Evolutionary conservation across 768 basidiomycete species (phyloP), one percentile per base, ranked within the genome.

Genomic region (Tremella mesenterica): DNA sequence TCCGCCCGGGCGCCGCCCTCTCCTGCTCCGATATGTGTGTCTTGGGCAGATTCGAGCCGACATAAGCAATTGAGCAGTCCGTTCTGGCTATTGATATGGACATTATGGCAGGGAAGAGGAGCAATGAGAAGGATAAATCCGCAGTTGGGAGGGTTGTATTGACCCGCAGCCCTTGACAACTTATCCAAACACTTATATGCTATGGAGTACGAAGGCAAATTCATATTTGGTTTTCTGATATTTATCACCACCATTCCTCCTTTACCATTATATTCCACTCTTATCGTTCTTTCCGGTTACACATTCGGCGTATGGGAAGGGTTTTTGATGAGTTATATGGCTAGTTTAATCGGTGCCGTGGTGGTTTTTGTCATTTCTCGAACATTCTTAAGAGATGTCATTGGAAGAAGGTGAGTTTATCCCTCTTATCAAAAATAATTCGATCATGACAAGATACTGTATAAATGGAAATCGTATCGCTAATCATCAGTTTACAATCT

Each of bases 241-340:
- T 60, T 74, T 53, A 52, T 66, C 28, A 70, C 64, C 1, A 68
- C 69, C 36, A 61, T 68, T 30, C 71, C 91, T 36, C 91, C 91
- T 30, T 67, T 95, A 44, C 91, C 91, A 30, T 77, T 95, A 51
- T 95, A 93, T 75, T 91, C 88, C 61, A 93, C 91, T 0, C 79
- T 95, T 74, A 91, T 93, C 69, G 82, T 88, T 60, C 78, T 95
- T 61, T 86, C 88, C 38, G 90, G 90, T 21, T 93, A 93, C 72
- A 89, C 88, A 9, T 91, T 83, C 67, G 88, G 88, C 48, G 79
- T 86, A 20, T 84, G 83, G 82, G 43, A 79, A 43, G 91, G 90
- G 60, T 88, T 88, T 54, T 74, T 86, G 60, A 81, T 95, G 68
- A 90, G 87, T 29, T 95, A 93, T 73, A 77, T 81, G 53, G 86